Evolutionary conservation across 768 basidiomycete genomes (phyloP).

Genomic region (Naganishia friedmannii): DNA sequence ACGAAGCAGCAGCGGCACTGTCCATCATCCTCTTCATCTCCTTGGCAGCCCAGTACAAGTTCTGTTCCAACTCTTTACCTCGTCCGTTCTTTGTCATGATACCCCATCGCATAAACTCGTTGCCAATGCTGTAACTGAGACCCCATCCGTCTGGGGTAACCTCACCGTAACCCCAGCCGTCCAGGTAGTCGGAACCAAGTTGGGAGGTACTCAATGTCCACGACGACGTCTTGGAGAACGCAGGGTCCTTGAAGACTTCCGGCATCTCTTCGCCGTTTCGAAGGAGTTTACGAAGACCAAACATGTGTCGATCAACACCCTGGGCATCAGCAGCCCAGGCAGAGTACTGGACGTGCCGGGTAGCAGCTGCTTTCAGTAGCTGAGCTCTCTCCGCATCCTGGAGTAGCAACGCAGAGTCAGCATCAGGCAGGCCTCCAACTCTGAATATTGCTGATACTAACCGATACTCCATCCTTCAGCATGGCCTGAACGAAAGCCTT

Average conservation of each 20-base stretch:
- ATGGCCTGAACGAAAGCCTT: conserved; percentile 87
- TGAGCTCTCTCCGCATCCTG: conserved; percentile 62
- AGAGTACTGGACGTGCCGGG: conserved; percentile 81
- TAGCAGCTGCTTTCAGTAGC: conserved; percentile 71
- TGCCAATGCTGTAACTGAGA: conserved; percentile 81
- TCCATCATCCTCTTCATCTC: conserved; percentile 76
- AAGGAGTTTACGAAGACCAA: conserved; percentile 82
- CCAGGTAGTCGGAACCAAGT: conserved; percentile 72
- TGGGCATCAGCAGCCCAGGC: conserved; percentile 89
- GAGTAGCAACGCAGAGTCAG: conserved; percentile 1
- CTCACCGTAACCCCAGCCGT: conserved; percentile 78
- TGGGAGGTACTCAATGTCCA: conserved; percentile 95
- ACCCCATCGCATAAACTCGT: conserved; percentile 81
- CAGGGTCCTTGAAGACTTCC: conserved; percentile 69
- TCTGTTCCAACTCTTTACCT: conserved; percentile 68
- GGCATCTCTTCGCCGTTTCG: conserved; percentile 70
- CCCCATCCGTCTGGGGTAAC: conserved; percentile 92
- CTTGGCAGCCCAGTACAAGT: conserved; percentile 74
- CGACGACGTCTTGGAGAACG: conserved; percentile 68
- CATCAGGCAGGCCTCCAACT: neutral
- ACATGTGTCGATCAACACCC: conserved; percentile 92
- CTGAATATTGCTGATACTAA: conserved; percentile 45
- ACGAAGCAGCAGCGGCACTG: conserved; percentile 58
- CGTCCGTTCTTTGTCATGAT: conserved; percentile 73
- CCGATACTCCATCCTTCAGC: conserved; percentile 61